A percentile compares a stretch with the other conserved stretches of the same genome.
phyloP scores from a whole-genome alignment of 1,284 basidiomycete species.

The Leccinum pachyderme region DNA sequence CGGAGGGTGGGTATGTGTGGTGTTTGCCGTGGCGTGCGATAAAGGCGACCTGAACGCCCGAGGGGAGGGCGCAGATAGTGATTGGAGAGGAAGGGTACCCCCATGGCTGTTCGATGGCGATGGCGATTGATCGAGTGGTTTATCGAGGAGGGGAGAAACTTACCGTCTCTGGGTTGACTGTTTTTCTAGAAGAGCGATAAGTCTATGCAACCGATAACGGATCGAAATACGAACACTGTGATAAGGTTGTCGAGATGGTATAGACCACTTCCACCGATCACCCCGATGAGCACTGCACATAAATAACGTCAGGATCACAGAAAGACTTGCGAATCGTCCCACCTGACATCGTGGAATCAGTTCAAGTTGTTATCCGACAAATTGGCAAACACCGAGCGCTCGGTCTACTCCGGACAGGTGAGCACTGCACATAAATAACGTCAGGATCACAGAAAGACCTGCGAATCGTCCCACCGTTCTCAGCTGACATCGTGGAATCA shows the following conservation, averaged over 20 bases:
- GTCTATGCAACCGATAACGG: too few relatives aligned
- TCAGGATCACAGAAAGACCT: neutral
- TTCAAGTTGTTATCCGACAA: too few relatives aligned
- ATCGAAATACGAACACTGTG: constrained; percentile 57
- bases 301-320: neutral
- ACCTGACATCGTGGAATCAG: constrained; percentile 21
- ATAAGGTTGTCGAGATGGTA: constrained; percentile 91
- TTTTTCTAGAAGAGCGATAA: constrained; percentile 46
- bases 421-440: too few relatives aligned
- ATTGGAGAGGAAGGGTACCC: constrained; percentile 91
- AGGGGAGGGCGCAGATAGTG: constrained; percentile 79
- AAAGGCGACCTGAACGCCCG: constrained; percentile 83
- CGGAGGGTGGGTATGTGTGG: constrained; percentile 75
- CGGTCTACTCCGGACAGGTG: neutral
- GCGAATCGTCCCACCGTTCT: constrained; percentile 18
- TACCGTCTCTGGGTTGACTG: constrained; percentile 71
- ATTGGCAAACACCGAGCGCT: neutral
- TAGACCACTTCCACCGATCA: constrained; percentile 83
- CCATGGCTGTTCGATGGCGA: constrained; percentile 72
- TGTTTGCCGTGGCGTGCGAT: constrained; percentile 84
- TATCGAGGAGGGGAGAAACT: constrained; percentile 19
- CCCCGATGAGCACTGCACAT: constrained; percentile 67
- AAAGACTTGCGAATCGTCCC: neutral
- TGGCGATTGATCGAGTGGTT: neutral
- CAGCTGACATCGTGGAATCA: constrained; percentile 18